Base-by-base conservation (phyloP, 2,329 filamentous ascomycete genomes). In the Gnomoniopsis smithogilvyi region DNA sequence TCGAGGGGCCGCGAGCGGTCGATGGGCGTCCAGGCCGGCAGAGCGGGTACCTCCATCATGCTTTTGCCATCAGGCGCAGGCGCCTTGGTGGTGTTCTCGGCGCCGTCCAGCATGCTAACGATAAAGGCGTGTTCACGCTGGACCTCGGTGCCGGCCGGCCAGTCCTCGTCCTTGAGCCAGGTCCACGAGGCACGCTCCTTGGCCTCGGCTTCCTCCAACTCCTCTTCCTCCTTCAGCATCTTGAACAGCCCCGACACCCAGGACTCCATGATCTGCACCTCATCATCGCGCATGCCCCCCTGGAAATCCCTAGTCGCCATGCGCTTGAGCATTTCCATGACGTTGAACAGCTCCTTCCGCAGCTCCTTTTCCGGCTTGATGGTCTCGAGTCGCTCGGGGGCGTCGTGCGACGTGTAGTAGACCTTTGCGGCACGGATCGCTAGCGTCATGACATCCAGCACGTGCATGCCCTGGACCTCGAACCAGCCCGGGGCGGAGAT, bases 351-450 rank as follows among this genome's bases (percentile, higher is more conserved):
- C 67, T 98, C 94, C 53, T 89, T 81, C 46, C 95, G 87, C 51
- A 99, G 89, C 64, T 90, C 83, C 63, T 89, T 91, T 72, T 99
- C 95, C 0, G 91, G 87, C 73, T 91, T 93, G 74, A 98, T 96
- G 30, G 89, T 79, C 68, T 95, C 91, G 19, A 98, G 79, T 41
- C 91, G 87, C 66, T 95, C 89, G 1, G 93, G 92, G 55, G 93
- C 83, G 68, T 96, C 90, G 70, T 98, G 95, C 3, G 92, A 85
- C 0, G 93, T 97, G 74, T 99, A 98, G 76, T 98, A 99, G 67
- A 96, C 88, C 75, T 96, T 96, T 54, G 95, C 95, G 1, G 94
- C 92, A 54, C 92, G 86, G 65, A 99, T 98, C n/a, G 94, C 94
- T 55, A 98, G 80, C 1, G 95, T 99, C 70, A 95, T 89, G 55